Conservation (phyloP, 1,139 yeast species). For the Nakaseomyces uthaithaninus region DNA sequence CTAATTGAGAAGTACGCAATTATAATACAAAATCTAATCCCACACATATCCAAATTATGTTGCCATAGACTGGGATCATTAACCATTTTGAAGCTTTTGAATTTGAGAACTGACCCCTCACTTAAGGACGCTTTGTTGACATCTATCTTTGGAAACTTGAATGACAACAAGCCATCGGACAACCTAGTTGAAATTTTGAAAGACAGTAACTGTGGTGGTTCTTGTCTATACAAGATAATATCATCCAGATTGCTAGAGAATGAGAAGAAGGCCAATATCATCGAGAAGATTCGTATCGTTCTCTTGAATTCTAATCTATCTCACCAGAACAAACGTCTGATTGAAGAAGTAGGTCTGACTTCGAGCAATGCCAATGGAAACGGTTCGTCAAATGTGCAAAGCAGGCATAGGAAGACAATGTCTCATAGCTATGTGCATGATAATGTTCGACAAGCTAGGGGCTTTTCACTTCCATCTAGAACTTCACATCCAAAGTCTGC, state of each 20-base stretch:
- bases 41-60: conserved; percentile 55
- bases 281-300: conserved; percentile 50
- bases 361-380: conserved; percentile 7
- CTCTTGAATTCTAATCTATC: conserved; percentile 49
- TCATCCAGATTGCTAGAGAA: conserved; percentile 52
- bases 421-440: conserved; percentile 20
- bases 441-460: conserved; percentile 4
- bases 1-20: conserved; percentile 47
- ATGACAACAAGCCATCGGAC: conserved; percentile 27
- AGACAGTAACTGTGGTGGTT: conserved; percentile 64
- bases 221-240: conserved; percentile 65
- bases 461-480: background rate
- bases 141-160: conserved; percentile 47
- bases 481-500: conserved; percentile 4
- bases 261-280: conserved; percentile 47
- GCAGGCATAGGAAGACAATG: conserved; percentile 20
- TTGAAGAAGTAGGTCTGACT: conserved; percentile 80
- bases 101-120: conserved; percentile 42
- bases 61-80: conserved; percentile 78
- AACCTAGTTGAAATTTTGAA: conserved; percentile 44
- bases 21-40: conserved; percentile 50
- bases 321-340: conserved; percentile 71
- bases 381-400: conserved; percentile 7
- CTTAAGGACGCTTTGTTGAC: conserved; percentile 53
- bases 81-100: conserved; percentile 72